These are phyloP conservation scores for Iris pallida DNA, from an alignment of 116 monocot genomes.

Conservation along the genomic window DNA sequence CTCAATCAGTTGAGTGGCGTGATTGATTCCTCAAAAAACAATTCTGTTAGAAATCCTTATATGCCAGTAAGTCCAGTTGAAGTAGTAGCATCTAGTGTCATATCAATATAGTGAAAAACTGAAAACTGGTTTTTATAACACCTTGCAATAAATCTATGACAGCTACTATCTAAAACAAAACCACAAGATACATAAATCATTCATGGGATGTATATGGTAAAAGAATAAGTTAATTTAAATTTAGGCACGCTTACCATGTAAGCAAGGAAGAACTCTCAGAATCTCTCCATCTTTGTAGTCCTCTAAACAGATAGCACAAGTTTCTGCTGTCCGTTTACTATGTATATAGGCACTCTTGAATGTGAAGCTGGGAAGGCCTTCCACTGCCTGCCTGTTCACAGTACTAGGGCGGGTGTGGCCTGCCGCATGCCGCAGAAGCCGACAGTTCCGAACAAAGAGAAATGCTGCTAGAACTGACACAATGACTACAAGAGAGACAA, in stretches of 20 bases:
- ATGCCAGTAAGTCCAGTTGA: too few species aligned
- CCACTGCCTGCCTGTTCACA: constrained; percentile 61
- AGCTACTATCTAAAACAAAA: neutral
- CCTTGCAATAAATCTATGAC: too few species aligned
- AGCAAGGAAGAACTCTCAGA: constrained; percentile 77
- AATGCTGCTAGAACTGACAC: constrained; percentile 69
- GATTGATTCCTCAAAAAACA: too few species aligned
- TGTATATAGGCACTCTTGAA: constrained; percentile 44
- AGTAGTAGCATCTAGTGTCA: too few species aligned
- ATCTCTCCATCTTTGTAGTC: constrained; percentile 82
- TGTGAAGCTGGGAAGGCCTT: constrained; percentile 60
- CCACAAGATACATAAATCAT: neutral
- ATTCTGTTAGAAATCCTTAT: too few species aligned
- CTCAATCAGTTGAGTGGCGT: too few species aligned
- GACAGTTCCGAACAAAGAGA: constrained; percentile 79
- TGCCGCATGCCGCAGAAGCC: constrained; percentile 38
- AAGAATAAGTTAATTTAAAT: too few species aligned
- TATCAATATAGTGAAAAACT: too few species aligned
- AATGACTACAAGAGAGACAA: constrained; percentile 73
- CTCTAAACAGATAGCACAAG: constrained; percentile 90
- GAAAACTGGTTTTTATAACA: too few species aligned
- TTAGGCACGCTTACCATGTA: constrained; percentile 47
- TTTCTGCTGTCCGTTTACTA: constrained; percentile 40
- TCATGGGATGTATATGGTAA: too few species aligned
- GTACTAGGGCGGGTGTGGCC: constrained; percentile 29